Evolutionary conservation across 2,329 filamentous ascomycete genomes (phyloP), one percentile per base, ranked within the genome.

Genomic region (Piedraia hortae): DNA sequence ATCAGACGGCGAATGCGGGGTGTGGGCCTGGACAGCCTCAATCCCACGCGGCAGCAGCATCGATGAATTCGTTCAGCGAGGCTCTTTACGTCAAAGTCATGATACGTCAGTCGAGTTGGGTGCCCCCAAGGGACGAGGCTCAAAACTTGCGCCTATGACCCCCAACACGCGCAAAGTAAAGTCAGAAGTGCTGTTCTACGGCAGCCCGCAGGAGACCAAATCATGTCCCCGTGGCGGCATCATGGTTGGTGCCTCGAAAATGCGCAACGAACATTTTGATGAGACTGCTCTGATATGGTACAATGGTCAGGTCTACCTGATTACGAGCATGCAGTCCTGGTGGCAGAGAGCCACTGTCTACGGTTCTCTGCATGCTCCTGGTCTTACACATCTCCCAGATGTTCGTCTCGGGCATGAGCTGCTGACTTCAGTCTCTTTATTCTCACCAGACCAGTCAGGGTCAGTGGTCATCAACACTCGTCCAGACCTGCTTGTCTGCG

Each of bases 1-100:
- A 5, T 42, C 46, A 23, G 53, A 56, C 30, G 53, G 53, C 6
- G 48, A 56, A 35, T 58, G 54, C 54, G 53, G 53, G 7, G 39
- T 57, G n/a, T 57, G 53, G 53, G 50, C 53, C 28, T 30, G 50
- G 4, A 21, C 16, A 12, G 26, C 24, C 12, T 11, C 29, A 6
- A 12, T 28, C 4, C 21, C 28, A 18, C 15, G 22, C 12, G 29
- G 26, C 17, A 36, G 35, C 16, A 28, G 22, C 4, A 19, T 36
- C 9, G 31, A 34, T 18, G 29, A 36, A 5, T 41, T 44, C 18
- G 31, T 31, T 2, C 24, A 42, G 5, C 30, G 31, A 11, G 40
- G 41, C 9, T 42, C 29, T 24, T 28, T 45, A 4, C 35, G 34
- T 12, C 26, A 32, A 4, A 23, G 29, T 7, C 28, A 28, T 18